Conservation (phyloP, 192 early-diverging fungal species). For the Coemansia biformis region DNA sequence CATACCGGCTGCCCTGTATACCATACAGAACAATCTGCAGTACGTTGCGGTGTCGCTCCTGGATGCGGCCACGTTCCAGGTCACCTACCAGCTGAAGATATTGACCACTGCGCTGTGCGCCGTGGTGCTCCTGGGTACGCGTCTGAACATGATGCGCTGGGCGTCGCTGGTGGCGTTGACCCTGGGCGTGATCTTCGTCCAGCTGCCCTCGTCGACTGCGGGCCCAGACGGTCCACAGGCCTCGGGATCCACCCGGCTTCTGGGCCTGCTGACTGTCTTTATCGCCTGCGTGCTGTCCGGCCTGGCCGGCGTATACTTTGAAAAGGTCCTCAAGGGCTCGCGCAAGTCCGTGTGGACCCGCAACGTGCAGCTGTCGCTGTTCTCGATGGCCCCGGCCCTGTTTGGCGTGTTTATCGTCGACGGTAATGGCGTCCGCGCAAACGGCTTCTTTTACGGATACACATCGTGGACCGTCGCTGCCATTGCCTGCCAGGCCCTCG, state of each 20-base stretch:
- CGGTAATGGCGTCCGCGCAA: conserved; percentile 57
- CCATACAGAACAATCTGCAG: conserved; percentile 95
- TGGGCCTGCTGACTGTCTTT: conserved; percentile 75
- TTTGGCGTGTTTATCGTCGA: conserved; percentile 77
- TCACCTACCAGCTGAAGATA: conserved; percentile 97
- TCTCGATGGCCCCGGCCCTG: conserved; percentile 72
- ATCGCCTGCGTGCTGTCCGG: conserved; percentile 88
- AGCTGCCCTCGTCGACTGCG: conserved; percentile 51
- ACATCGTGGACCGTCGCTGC: conserved; percentile 72
- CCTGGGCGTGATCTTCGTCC: conserved; percentile 81
- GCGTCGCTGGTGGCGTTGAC: conserved; percentile 75
- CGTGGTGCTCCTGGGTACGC: conserved; percentile 71
- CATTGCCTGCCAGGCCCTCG: conserved; percentile 83
- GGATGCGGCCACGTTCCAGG: conserved; percentile 94
- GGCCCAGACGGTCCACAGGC: background rate
- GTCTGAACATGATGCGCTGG: conserved; percentile 75
- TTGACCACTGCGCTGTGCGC: conserved; percentile 92
- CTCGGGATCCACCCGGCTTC: conserved; percentile 25
- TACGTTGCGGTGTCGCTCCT: conserved; percentile 80
- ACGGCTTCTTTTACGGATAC: conserved; percentile 94
- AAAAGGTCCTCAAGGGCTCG: conserved; percentile 91
- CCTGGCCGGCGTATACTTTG: conserved; percentile 96
- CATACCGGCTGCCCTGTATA: conserved; percentile 86
- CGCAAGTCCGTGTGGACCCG: conserved; percentile 80
- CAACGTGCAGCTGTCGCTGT: conserved; percentile 89